Conservation (phyloP, 2,329 filamentous ascomycete genomes). For the Endoconidiophora laricicola region DNA sequence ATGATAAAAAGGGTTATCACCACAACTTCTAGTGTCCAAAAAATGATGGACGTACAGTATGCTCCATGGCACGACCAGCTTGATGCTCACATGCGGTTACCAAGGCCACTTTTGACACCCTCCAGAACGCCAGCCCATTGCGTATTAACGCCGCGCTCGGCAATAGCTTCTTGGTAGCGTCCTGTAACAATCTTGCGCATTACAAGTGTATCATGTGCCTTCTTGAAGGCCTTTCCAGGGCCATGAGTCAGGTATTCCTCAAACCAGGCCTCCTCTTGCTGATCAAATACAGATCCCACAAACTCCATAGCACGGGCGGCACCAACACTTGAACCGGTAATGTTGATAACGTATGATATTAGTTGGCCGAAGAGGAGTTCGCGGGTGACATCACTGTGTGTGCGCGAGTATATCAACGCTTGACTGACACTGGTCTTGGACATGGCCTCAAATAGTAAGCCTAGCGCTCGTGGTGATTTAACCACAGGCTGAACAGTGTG, state of each 20-base stretch:
- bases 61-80: background rate
- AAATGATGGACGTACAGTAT: too few species aligned
- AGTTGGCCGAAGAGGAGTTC: conserved; percentile 51
- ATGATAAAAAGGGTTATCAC: background rate
- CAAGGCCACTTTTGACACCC: conserved; percentile 31
- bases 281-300: conserved; percentile 54
- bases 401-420: conserved; percentile 56
- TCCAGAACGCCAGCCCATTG: conserved; percentile 35
- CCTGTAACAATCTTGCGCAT: conserved; percentile 58
- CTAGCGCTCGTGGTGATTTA: conserved; percentile 42
- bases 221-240: conserved; percentile 45
- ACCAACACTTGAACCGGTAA: conserved; percentile 21
- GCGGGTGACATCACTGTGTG: conserved; percentile 43
- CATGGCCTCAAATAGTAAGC: conserved; percentile 53
- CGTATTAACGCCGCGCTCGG: conserved; percentile 26
- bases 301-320: conserved; percentile 50
- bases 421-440: conserved; percentile 51
- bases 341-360: conserved; percentile 39
- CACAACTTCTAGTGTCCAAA: background rate
- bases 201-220: conserved; percentile 55
- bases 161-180: conserved; percentile 31
- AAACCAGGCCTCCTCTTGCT: conserved; percentile 58
- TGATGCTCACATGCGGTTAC: background rate
- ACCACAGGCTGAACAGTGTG: conserved; percentile 58
- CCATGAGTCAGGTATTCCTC: conserved; percentile 49